phyloP scores from a whole-genome alignment of 192 early-diverging fungal species.

The Pecoramyces ruminantium region DNA sequence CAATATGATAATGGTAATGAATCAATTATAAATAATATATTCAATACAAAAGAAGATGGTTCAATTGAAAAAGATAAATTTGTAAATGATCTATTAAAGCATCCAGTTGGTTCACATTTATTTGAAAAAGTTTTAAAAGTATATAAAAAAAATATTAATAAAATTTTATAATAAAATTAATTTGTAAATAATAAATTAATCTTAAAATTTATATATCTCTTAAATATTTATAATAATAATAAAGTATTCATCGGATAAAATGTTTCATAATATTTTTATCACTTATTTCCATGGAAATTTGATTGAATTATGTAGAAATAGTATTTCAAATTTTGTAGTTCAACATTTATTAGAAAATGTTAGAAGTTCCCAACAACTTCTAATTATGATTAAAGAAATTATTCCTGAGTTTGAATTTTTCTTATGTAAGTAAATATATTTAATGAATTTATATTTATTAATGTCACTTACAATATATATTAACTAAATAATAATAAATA shows the following conservation, averaged over 20 bases:
- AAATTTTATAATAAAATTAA: too few relatives aligned
- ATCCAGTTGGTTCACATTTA: conserved; percentile 63
- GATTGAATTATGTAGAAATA: conserved; percentile 42
- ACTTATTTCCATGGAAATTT: conserved; percentile 45
- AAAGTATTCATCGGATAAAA: neutral
- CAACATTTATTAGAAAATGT: conserved; percentile 52
- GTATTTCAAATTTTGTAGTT: conserved; percentile 69
- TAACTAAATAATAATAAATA: neutral
- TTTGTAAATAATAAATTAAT: too few relatives aligned
- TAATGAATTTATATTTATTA: neutral
- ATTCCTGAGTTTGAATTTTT: conserved; percentile 34
- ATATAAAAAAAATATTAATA: conserved; percentile 4
- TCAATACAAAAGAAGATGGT: conserved; percentile 1
- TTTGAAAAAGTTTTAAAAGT: conserved; percentile 50
- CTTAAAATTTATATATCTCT: too few relatives aligned
- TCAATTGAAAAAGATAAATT: conserved; percentile 16
- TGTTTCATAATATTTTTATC: conserved; percentile 46
- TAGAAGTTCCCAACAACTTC: conserved; percentile 35
- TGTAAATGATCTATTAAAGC: conserved; percentile 37
- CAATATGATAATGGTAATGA: conserved; percentile 4
- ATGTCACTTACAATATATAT: neutral
- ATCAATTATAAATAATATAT: conserved; percentile 9
- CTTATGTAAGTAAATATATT: conserved; percentile 20
- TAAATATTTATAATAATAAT: too few relatives aligned
- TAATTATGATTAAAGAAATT: conserved; percentile 45